Base-by-base conservation (phyloP, 1,284 basidiomycete genomes). In the Rhodotorula sp. region DNA sequence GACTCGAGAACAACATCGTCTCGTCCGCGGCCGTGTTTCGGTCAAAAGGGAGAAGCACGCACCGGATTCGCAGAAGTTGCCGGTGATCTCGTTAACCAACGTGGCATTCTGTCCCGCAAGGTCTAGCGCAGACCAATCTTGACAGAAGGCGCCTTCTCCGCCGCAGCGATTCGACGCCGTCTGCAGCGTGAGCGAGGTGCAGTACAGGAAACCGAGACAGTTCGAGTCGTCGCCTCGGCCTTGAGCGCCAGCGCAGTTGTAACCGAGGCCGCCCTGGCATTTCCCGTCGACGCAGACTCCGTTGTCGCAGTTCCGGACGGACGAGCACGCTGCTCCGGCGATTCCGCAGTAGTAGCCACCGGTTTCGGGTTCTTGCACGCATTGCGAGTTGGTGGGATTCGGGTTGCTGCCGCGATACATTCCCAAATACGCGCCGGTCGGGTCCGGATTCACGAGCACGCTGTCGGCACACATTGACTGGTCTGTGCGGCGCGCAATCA, bases 311-410 rank as follows among this genome's bases (percentile, higher is more conserved):
- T 62, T 68, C 34, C 38, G 57, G 52, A 28, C 18, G 28, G 54
- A 23, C 8, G 63, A 31, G 66, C 68, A 70, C 45, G 60, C 3
- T 5, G 66, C 69, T 3, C 66, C 63, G 10, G 62, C 60, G 52
- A 66, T 66, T 28, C 72, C 73, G 57, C 73, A 74, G 67, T 67
- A 74, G 63, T 69, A 71, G 48, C 60, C 67, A 19, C 70, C 70
- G 23, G 67, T 54, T n/a, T 54, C 67, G 31, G 47, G 18, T 60
- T 72, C 64, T 21, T 34, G 6, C n/a, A 48, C 28, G 67, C 71
- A 73, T 2, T 26, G 49, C 16, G 67, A 47, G 62, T 49, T 26
- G 48, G 47, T 55, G 19, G 70, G 70, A 58, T 50, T 63, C 38
- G 38, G 38, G 23, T 34, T 45, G 26, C 64, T 48, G 64, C 69